phyloP scores from a whole-genome alignment of 208 protist genomes.

The Strigomonas culicis region DNA sequence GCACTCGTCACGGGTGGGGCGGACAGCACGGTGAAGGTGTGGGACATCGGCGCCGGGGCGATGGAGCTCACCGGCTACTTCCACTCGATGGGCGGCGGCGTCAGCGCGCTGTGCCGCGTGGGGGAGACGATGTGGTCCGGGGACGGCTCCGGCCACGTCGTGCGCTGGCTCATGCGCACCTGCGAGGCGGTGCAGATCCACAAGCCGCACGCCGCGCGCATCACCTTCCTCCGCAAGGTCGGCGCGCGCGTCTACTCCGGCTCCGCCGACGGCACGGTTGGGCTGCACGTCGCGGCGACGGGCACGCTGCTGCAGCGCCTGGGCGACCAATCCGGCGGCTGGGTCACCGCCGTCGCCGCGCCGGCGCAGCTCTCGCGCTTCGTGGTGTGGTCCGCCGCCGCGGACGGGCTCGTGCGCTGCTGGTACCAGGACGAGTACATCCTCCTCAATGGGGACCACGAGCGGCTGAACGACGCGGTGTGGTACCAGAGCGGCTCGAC shows the following conservation, averaged over 20 bases:
- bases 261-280: slow-evolving; percentile 67
- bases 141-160: slow-evolving; percentile 57
- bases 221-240: slow-evolving; percentile 51
- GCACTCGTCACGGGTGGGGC: slow-evolving; percentile 69
- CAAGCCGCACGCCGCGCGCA: slow-evolving; percentile 39
- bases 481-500: slow-evolving; percentile 78
- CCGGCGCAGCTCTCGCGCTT: slow-evolving; percentile 64
- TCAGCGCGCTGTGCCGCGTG: slow-evolving; percentile 67
- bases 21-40: slow-evolving; percentile 82
- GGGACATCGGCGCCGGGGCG: slow-evolving; percentile 66
- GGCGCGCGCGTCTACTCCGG: slow-evolving; percentile 71
- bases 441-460: slow-evolving; percentile 47
- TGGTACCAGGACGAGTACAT: slow-evolving; percentile 88
- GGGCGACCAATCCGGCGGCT: slow-evolving; percentile 41
- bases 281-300: slow-evolving; percentile 41
- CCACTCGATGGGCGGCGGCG: slow-evolving; percentile 50
- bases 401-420: slow-evolving; percentile 64
- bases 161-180: slow-evolving; percentile 62
- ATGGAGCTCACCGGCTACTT: slow-evolving; percentile 72
- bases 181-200: slow-evolving; percentile 57
- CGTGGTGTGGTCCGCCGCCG: slow-evolving; percentile 76
- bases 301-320: slow-evolving; percentile 55
- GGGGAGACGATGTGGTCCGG: slow-evolving; percentile 81
- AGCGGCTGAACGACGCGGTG: slow-evolving; percentile 53
- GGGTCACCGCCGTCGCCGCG: slow-evolving; percentile 45